Conservation (phyloP, 768 basidiomycete genomes). For the Tylopilus balloui region DNA sequence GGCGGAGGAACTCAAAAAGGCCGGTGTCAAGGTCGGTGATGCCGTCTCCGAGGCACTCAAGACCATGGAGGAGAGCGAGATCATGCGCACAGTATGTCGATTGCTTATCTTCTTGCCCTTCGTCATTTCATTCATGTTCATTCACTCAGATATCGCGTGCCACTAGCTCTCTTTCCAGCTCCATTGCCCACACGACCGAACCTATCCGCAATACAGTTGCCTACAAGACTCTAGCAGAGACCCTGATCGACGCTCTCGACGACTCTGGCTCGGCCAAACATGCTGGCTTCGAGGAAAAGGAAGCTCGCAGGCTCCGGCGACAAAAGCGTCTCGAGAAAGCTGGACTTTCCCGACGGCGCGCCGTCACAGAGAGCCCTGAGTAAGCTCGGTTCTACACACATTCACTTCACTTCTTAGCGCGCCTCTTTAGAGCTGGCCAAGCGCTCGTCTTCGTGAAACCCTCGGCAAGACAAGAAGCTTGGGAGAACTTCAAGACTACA, state of each 20-base stretch:
- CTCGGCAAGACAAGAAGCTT: conserved; percentile 71
- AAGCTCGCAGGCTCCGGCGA: conserved; percentile 75
- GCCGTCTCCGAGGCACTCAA: conserved; percentile 90
- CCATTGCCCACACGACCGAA: conserved; percentile 86
- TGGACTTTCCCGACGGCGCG: conserved; percentile 52
- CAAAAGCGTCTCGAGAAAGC: conserved; percentile 81
- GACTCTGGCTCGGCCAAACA: conserved; percentile 91
- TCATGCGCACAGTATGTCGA: conserved; percentile 76
- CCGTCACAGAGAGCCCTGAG: conserved; percentile 75
- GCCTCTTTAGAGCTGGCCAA: conserved; percentile 69
- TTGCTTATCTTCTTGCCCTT: background rate
- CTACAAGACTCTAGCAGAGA: conserved; percentile 88
- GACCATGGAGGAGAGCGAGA: conserved; percentile 91
- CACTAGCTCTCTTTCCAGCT: conserved; percentile 78
- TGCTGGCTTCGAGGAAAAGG: conserved; percentile 95
- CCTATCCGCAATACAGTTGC: conserved; percentile 96
- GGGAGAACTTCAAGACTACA: conserved; percentile 75
- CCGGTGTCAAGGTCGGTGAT: conserved; percentile 89
- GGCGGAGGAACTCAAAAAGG: conserved; percentile 85
- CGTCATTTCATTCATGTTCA: background rate
- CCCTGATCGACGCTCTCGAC: conserved; percentile 87
- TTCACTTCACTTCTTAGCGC: background rate
- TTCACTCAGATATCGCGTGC: conserved; percentile 70
- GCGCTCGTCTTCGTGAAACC: conserved; percentile 82
- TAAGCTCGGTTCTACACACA: conserved; percentile 37